Evolutionary conservation across 1,284 basidiomycete species (phyloP).

Genomic region (Athelia sp.): DNA sequence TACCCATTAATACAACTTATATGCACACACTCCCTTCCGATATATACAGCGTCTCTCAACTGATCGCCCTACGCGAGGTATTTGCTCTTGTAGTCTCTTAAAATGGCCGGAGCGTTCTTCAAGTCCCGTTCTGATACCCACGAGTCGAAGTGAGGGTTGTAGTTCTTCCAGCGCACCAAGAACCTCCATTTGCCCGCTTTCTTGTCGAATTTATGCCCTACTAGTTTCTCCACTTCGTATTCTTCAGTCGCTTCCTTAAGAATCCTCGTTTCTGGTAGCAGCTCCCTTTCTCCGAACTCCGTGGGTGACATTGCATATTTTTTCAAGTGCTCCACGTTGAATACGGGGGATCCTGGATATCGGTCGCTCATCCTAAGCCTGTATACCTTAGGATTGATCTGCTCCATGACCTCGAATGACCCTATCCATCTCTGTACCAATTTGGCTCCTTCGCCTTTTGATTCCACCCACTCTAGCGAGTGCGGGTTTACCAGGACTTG

Average conservation of each 20-base stretch:
- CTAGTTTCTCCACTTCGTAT: conserved; percentile 14
- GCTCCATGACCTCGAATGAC: conserved; percentile 17
- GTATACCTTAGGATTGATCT: conserved; percentile 16
- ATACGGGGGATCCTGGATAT: conserved; percentile 20
- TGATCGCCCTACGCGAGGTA: background rate
- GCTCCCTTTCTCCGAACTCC: conserved; percentile 10
- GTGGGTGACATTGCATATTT: conserved; percentile 13
- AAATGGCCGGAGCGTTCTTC: background rate
- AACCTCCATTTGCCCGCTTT: background rate
- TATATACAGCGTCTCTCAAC: too few species aligned
- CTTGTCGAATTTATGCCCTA: conserved; percentile 8
- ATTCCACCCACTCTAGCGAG: conserved; percentile 13
- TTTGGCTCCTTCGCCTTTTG: conserved; percentile 18
- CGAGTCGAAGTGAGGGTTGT: conserved; percentile 1
- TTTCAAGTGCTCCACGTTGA: conserved; percentile 23
- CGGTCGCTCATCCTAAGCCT: conserved; percentile 18
- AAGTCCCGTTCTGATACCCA: background rate
- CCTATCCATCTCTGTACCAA: conserved; percentile 18
- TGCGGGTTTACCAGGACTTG: conserved; percentile 19
- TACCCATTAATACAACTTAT: too few species aligned
- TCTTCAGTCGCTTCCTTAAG: background rate
- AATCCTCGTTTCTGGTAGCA: conserved; percentile 1
- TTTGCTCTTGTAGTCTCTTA: background rate
- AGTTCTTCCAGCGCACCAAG: conserved; percentile 5
- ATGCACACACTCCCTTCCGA: too few species aligned